phyloP scores from a whole-genome alignment of 2,329 filamentous ascomycete genomes.

The Sarocladiaceae sp. region DNA sequence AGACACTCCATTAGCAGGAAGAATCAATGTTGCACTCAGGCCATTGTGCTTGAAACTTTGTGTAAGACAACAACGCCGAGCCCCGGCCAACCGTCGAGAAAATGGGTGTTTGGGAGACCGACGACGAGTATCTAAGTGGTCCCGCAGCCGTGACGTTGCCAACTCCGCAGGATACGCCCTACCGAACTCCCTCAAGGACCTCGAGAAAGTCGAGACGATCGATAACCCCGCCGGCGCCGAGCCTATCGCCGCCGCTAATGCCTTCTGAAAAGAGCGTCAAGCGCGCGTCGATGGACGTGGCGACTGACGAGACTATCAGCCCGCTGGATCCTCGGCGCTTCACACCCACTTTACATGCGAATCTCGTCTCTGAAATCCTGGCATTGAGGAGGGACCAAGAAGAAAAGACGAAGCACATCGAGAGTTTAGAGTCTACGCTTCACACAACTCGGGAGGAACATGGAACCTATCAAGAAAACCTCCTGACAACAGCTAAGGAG shows the following conservation, averaged over 20 bases:
- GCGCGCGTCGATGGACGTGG: conserved; percentile 53
- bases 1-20: background rate
- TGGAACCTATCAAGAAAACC: conserved; percentile 60
- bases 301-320: conserved; percentile 63
- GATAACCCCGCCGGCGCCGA: conserved; percentile 52
- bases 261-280: conserved; percentile 41
- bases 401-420: conserved; percentile 81
- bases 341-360: conserved; percentile 92
- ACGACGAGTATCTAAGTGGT: conserved; percentile 54
- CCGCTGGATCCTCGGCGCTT: conserved; percentile 87
- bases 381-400: conserved; percentile 84
- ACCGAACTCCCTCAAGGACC: conserved; percentile 64
- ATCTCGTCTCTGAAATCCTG: conserved; percentile 90
- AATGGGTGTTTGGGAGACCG: conserved; percentile 59
- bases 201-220: conserved; percentile 62
- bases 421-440: conserved; percentile 73
- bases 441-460: conserved; percentile 70
- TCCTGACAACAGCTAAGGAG: conserved; percentile 68
- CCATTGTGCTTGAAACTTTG: background rate
- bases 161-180: conserved; percentile 67
- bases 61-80: background rate
- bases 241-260: conserved; percentile 52
- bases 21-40: background rate
- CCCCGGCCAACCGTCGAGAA: background rate
- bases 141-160: conserved; percentile 58